Base-by-base conservation (phyloP, 1,284 basidiomycete species). In the Sanghuangporus weigelae region DNA sequence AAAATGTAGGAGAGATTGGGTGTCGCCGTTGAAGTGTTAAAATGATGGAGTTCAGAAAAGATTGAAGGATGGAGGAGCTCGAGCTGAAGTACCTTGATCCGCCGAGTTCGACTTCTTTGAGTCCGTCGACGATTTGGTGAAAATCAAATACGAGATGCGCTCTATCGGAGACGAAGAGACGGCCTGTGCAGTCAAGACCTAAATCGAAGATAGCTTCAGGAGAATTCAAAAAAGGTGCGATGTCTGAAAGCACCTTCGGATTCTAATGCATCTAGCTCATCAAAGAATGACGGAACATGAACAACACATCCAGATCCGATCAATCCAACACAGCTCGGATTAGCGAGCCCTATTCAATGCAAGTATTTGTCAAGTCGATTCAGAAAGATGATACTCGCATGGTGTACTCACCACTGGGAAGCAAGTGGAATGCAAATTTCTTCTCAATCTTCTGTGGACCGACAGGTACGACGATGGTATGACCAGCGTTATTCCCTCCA, bases 71-170 rank as follows among this genome's bases (percentile, higher is more conserved):
- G 44, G 51, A 38, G 26, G 26, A 31, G 26, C 26, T 31, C 26
- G 26, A 31, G 44, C 16, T 46, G 44, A 46, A 46, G 63, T 71
- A 89, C 86, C 90, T 92, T 3, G 87, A 90, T 19, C 93, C 93
- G 40, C 97, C 97, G 14, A 98, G 85, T 76, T 99, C 96, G 55
- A 96, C 93, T 76, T 99, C 96, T 76, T 99, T 99, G 71, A 99
- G 79, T 16, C 97, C 97, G 72, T 99, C 97, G 48, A 99, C 97
- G 71, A 98, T 97, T 79, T 99, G 96, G 78, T 99, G 96, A 77
- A 99, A 99, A 76, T 98, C 96, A 72, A 98, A 95, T 54, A 99
- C 96, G 67, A 99, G 88, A 69, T 97, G 95, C 2, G 96, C 95
- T 67, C 96, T 90, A 78, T 98, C 95, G 23, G 96, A 98, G 69